phyloP scores from a whole-genome alignment of 2,329 filamentous ascomycete species.

The Verruconis gallopava region DNA sequence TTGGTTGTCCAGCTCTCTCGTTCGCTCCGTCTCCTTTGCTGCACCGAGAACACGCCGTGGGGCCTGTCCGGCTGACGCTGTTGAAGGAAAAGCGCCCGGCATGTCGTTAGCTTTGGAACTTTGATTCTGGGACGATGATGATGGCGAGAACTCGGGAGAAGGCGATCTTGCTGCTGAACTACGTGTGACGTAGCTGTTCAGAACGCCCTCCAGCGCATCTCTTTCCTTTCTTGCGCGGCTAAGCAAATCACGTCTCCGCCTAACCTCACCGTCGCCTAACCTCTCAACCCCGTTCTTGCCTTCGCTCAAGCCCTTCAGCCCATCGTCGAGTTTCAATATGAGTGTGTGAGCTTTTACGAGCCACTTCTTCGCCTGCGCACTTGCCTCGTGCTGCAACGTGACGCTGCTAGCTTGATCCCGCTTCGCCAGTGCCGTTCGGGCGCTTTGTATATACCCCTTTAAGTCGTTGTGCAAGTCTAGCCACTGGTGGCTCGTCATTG shows the following conservation, averaged over 20 bases:
- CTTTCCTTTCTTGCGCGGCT: conserved; percentile 58
- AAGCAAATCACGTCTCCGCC: conserved; percentile 57
- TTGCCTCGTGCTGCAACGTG: conserved; percentile 52
- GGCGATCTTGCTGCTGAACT: conserved; percentile 7
- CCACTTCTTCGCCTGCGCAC: conserved; percentile 60
- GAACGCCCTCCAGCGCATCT: conserved; percentile 61
- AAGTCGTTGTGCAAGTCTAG: conserved; percentile 62
- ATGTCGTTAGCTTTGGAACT: background rate
- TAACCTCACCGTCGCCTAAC: conserved; percentile 62
- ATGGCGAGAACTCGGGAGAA: background rate
- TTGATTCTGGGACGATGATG: background rate
- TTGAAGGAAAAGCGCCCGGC: conserved; percentile 6
- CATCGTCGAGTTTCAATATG: conserved; percentile 51
- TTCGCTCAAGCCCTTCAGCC: conserved; percentile 33
- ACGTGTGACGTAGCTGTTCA: conserved; percentile 19
- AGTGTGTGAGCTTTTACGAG: conserved; percentile 56
- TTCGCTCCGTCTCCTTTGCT: conserved; percentile 58
- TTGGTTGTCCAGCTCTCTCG: conserved; percentile 61
- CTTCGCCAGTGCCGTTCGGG: conserved; percentile 50
- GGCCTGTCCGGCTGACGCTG: conserved; percentile 13
- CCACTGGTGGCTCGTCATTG: conserved; percentile 55
- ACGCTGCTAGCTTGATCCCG: conserved; percentile 50
- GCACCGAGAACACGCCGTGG: conserved; percentile 57
- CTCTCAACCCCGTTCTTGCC: conserved; percentile 28
- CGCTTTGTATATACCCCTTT: conserved; percentile 57